Evolutionary conservation across 352 stramenopile genomes (phyloP).

Genomic region (Phytophthora pluvialis): DNA sequence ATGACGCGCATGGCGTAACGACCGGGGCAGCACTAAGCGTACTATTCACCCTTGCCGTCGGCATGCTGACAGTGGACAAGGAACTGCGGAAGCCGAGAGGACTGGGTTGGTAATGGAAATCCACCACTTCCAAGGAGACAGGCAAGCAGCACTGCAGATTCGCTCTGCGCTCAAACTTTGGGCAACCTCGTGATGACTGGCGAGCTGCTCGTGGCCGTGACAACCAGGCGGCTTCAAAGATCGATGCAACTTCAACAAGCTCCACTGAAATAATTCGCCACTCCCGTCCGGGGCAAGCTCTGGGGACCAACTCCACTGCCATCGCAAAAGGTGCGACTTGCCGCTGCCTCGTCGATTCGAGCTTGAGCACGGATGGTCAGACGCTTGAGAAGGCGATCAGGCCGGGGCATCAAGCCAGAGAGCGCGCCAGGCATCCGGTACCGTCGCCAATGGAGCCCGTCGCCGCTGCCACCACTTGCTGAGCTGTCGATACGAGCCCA

Average conservation of each 20-base stretch:
- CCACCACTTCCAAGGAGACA: slow-evolving; percentile 10
- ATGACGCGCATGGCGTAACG: slow-evolving; percentile 24
- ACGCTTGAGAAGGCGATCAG: slow-evolving; percentile 19
- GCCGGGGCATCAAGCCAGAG: slow-evolving; percentile 31
- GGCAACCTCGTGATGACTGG: slow-evolving; percentile 21
- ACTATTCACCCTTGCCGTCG: not conserved
- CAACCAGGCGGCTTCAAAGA: slow-evolving; percentile 12
- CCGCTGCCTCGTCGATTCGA: slow-evolving; percentile 5
- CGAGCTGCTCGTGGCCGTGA: not conserved
- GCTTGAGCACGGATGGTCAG: slow-evolving; percentile 1
- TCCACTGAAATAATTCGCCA: slow-evolving; percentile 7
- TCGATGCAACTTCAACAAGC: slow-evolving; percentile 25
- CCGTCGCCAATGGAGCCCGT: slow-evolving; percentile 16
- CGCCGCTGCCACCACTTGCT: not conserved
- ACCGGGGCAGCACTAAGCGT: not conserved
- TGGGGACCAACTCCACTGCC: slow-evolving; percentile 3
- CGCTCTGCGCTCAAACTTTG: slow-evolving; percentile 1
- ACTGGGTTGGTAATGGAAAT: not conserved
- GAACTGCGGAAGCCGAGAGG: slow-evolving; percentile 4
- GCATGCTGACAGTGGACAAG: slow-evolving; percentile 3
- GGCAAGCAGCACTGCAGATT: slow-evolving; percentile 2
- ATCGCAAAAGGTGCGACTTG: slow-evolving; percentile 27
- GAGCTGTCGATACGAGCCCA: slow-evolving; percentile 12
- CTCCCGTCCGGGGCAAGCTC: slow-evolving; percentile 3
- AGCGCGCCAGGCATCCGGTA: slow-evolving; percentile 42